Conservation (phyloP, 1,139 yeast genomes). For the Saccharomyces hybrid region DNA sequence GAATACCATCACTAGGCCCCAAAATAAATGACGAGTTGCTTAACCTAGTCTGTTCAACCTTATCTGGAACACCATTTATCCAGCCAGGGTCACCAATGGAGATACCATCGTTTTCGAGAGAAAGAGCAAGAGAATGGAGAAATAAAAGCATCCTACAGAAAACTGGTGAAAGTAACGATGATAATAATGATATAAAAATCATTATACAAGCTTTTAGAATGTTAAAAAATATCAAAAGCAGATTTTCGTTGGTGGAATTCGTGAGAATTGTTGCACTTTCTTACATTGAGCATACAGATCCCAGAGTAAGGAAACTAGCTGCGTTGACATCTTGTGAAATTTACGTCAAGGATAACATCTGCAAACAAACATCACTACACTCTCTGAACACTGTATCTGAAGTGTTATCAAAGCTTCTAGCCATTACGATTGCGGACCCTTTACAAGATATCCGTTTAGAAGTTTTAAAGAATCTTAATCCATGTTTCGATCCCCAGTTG, state of each 20-base stretch:
- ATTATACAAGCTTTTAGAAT: constrained; percentile 41
- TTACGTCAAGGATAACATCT: constrained; percentile 75
- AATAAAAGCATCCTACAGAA: constrained; percentile 66
- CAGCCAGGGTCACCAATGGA: constrained; percentile 88
- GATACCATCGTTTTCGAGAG: constrained; percentile 44
- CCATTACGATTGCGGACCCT: constrained; percentile 88
- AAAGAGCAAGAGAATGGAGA: constrained; percentile 69
- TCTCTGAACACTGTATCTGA: constrained; percentile 80
- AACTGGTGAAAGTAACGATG: constrained; percentile 30
- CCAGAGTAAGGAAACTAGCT: constrained; percentile 76
- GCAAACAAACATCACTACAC: constrained; percentile 76
- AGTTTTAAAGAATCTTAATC: constrained; percentile 64
- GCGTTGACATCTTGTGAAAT: constrained; percentile 77
- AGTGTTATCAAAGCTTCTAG: constrained; percentile 69
- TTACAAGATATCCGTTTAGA: constrained; percentile 77
- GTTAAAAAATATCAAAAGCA: constrained; percentile 67
- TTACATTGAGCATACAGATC: constrained; percentile 71
- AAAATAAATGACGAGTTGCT: constrained; percentile 65
- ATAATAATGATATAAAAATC: constrained; percentile 26
- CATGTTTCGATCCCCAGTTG: constrained; percentile 78
- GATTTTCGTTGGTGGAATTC: constrained; percentile 74
- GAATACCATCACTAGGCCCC: constrained; percentile 74
- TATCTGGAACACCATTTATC: constrained; percentile 73
- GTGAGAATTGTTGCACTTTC: constrained; percentile 75
- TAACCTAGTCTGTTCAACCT: constrained; percentile 62